Evolutionary conservation across 768 basidiomycete genomes (phyloP).

Genomic region (Cantharellus cinnabarinus): DNA sequence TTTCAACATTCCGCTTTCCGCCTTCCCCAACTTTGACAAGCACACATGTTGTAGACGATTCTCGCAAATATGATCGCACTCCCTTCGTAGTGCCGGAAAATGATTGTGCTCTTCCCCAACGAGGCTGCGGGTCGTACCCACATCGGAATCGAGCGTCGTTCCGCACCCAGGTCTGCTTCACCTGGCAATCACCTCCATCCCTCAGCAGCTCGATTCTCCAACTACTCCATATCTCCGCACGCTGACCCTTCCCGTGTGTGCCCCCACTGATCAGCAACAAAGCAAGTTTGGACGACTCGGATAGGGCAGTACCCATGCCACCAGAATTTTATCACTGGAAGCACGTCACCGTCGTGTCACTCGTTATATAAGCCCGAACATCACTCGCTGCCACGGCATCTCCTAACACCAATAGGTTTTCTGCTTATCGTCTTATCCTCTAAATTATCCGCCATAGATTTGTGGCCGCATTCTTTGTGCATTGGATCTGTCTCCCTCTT

Average conservation of each 20-base stretch:
- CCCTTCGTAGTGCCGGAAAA: constrained; percentile 1
- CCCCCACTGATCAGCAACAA: background rate
- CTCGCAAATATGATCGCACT: background rate
- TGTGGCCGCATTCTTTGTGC: no score
- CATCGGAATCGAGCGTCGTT: background rate
- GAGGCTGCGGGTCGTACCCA: constrained; percentile 1
- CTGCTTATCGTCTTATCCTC: no score
- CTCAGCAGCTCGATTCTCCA: no score
- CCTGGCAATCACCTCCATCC: background rate
- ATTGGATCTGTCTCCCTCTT: no score
- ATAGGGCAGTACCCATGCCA: background rate
- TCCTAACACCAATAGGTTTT: no score
- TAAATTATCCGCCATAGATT: no score
- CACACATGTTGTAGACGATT: constrained; percentile 4
- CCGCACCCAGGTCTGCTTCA: background rate
- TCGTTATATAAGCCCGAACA: background rate
- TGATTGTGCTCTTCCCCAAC: background rate
- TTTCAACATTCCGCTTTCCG: background rate
- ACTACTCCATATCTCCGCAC: background rate
- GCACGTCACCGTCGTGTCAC: background rate
- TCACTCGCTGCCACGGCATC: background rate
- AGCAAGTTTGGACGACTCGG: background rate
- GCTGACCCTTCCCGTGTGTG: background rate
- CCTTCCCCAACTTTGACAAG: constrained; percentile 1
- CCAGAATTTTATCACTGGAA: background rate